Base-by-base conservation (phyloP, 495 filamentous ascomycete species). In the Rostrohypoxylon terebratum region DNA sequence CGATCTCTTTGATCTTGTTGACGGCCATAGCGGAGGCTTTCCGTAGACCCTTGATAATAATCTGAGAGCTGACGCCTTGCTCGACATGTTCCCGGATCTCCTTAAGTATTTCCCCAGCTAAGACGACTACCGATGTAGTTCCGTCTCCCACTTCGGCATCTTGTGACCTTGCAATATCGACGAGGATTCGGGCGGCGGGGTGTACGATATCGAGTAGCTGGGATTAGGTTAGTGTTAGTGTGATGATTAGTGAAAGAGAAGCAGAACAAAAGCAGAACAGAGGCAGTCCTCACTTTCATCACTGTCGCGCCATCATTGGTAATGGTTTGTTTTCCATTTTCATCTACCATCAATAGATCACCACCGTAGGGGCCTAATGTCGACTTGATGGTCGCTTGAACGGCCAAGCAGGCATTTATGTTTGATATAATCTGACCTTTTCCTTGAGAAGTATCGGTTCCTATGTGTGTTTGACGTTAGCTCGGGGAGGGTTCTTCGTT, bases 271-370 rank as follows among this genome's bases (percentile, higher is more conserved):
- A n/a, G n/a, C n/a, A n/a, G n/a, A n/a, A n/a, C n/a, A n/a, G n/a
- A n/a, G n/a, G 8, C 45, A 13, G 61, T 31, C 73, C 85, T 74
- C 78, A 94, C 94, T 89, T 97, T 98, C 96, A 99, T 99, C 47
- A 98, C 96, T 21, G 96, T 99, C 47, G 96, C 96, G 77, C 96
- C 96, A 88, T 99, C 96, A 81, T 99, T 99, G 54, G 96, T 99
- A 76, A 99, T 98, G 71, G 96, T 99, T 84, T 97, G 94, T 79
- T 81, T 91, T 79, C 96, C 96, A 86, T 98, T 97, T 77, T 87
- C 89, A 82, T 99, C 96, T 65, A 99, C 96, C 79, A 99, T 87
- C 75, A 99, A 86, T 77, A 99, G 84, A 82, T 99, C 96, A 69
- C 96, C 96, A 77, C 96, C 96, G 82, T 98, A 99, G 9, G 96